These are phyloP conservation scores for Diaporthe caulivora DNA, from an alignment of 2,329 filamentous ascomycete species.

Conservation along the genomic window DNA sequence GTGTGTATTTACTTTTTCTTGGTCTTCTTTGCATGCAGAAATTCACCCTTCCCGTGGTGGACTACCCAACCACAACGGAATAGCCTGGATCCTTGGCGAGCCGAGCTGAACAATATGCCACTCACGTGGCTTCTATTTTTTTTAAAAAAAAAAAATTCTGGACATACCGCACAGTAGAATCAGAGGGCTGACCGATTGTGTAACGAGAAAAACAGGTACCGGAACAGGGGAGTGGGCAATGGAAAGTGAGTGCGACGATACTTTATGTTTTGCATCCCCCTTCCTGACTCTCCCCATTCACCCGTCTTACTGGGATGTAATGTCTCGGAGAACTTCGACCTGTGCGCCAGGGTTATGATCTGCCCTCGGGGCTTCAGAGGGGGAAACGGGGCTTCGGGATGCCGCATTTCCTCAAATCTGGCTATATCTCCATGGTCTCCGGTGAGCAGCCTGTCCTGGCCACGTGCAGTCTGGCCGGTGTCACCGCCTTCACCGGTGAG, in stretches of 20 bases:
- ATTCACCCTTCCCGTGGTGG: background rate
- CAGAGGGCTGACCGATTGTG: conserved; percentile 39
- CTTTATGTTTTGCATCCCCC: conserved; percentile 28
- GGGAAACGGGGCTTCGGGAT: background rate
- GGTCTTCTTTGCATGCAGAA: background rate
- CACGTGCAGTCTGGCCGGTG: conserved; percentile 14
- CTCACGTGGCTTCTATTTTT: conserved; percentile 28
- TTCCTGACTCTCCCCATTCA: conserved; percentile 40
- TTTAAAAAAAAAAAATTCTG: too few species aligned
- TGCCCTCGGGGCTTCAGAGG: too few species aligned
- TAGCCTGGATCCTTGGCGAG: conserved; percentile 28
- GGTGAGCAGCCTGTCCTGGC: background rate
- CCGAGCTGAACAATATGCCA: conserved; percentile 22
- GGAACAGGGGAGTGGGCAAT: conserved; percentile 66
- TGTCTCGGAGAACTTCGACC: conserved; percentile 13
- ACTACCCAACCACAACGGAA: background rate
- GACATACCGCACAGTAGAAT: background rate
- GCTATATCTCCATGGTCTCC: background rate
- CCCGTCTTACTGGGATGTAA: background rate
- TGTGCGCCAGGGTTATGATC: background rate
- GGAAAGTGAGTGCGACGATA: conserved; percentile 55
- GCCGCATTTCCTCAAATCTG: conserved; percentile 1
- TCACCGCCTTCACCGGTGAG: background rate
- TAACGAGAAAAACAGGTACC: conserved; percentile 52
- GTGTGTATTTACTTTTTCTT: background rate